phyloP scores from a whole-genome alignment of 129 eudicot genomes.

The Centrapalus pauciflorus region DNA sequence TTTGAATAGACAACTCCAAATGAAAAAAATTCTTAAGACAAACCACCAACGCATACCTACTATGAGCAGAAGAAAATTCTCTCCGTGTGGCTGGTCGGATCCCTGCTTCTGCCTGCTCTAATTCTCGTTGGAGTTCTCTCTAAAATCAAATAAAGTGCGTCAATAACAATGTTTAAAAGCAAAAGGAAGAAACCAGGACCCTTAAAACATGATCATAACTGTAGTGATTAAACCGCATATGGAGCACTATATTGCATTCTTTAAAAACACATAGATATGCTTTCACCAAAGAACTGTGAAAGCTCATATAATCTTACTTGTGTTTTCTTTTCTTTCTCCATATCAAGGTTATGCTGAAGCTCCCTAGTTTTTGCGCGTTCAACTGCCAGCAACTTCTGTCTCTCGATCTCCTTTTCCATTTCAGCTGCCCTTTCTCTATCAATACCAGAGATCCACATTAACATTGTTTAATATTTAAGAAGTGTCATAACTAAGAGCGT shows the following conservation, averaged over 20 bases:
- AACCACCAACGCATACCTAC: conserved; percentile 50
- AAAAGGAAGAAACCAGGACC: background rate
- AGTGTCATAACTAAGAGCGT: background rate
- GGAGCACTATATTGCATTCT: background rate
- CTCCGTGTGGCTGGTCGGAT: conserved; percentile 59
- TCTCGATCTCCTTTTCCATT: conserved; percentile 80
- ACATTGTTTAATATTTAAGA: background rate
- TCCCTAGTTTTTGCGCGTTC: conserved; percentile 93
- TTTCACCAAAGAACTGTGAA: background rate
- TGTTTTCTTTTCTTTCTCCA: conserved; percentile 91
- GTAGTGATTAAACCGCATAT: background rate
- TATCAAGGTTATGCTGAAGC: conserved; percentile 74
- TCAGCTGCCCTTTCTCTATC: conserved; percentile 74
- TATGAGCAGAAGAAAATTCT: conserved; percentile 64
- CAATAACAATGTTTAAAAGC: background rate
- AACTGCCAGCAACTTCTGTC: conserved; percentile 71
- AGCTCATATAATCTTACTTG: conserved; percentile 47
- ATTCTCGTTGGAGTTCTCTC: conserved; percentile 91
- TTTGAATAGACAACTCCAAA: background rate
- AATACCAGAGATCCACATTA: background rate
- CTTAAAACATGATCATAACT: background rate
- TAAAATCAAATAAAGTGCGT: conserved; percentile 21
- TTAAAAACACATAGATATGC: background rate
- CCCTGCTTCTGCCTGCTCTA: conserved; percentile 84
- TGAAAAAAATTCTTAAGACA: background rate